A percentile compares a stretch with the other conserved stretches of the same genome.
phyloP scores from a whole-genome alignment of 768 basidiomycete genomes.

The Lactifluus pinguis region DNA sequence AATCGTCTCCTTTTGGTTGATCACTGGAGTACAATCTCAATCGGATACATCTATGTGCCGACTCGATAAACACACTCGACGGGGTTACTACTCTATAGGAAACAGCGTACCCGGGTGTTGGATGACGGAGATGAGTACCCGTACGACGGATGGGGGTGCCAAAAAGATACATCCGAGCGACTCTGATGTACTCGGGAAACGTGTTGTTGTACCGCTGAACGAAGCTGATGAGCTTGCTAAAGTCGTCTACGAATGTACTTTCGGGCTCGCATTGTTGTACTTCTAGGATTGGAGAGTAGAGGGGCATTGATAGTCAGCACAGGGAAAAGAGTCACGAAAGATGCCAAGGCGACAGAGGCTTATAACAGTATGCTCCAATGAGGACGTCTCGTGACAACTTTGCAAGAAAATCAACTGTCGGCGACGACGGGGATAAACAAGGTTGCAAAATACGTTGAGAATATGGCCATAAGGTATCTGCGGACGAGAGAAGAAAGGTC shows the following conservation, averaged over 20 bases:
- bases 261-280: neutral
- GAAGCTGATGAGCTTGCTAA: slow-evolving; percentile 1
- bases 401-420: neutral
- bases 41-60: slow-evolving; percentile 13
- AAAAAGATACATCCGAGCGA: slow-evolving; percentile 13
- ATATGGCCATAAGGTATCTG: neutral
- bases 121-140: neutral
- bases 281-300: neutral
- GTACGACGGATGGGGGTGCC: slow-evolving; percentile 15
- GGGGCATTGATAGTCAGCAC: neutral
- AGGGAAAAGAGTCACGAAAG: neutral
- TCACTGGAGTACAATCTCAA: slow-evolving; percentile 9
- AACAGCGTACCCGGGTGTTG: slow-evolving; percentile 12
- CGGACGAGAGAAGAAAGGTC: neutral
- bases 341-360: neutral
- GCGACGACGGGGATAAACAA: slow-evolving; percentile 2
- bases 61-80: neutral
- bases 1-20: neutral
- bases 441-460: neutral
- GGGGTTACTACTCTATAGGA: neutral
- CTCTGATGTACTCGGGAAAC: slow-evolving; percentile 8
- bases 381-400: neutral
- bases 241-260: neutral
- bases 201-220: slow-evolving; percentile 3
- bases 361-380: neutral